These are phyloP conservation scores for Lasiodiplodia hormozganensis DNA, from an alignment of 2,329 filamentous ascomycete genomes.

Conservation along the genomic window DNA sequence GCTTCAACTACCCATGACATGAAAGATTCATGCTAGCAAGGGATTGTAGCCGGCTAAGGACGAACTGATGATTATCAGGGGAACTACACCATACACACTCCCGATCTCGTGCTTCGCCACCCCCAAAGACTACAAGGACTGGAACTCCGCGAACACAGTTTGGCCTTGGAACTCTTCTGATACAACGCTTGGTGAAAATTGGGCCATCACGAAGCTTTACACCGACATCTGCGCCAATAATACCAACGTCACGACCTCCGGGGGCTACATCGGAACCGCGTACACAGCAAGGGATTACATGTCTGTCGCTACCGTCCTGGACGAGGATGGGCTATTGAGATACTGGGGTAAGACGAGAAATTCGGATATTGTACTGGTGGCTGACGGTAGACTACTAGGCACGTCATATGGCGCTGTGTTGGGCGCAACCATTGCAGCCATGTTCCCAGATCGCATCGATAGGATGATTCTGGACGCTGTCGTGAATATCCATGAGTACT, in stretches of 20 bases:
- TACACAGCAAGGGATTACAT: constrained; percentile 56
- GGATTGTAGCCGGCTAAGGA: no score
- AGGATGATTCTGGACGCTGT: constrained; percentile 53
- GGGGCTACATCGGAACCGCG: constrained; percentile 50
- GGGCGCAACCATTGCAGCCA: constrained; percentile 54
- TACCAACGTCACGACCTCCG: constrained; percentile 38
- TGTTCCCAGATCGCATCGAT: constrained; percentile 54
- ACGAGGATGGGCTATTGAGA: constrained; percentile 47
- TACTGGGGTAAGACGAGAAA: constrained; percentile 27
- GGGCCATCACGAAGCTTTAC: constrained; percentile 26
- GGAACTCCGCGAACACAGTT: not conserved
- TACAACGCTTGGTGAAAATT: constrained; percentile 29
- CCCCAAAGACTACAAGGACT: no score
- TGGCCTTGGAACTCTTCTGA: constrained; percentile 28
- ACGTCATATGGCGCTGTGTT: constrained; percentile 56
- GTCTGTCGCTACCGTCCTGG: constrained; percentile 52
- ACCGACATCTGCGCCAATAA: constrained; percentile 28
- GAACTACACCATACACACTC: no score
- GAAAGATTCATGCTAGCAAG: no score
- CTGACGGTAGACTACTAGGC: constrained; percentile 30
- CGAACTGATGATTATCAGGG: not conserved
- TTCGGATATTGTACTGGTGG: no score
- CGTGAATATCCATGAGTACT: constrained; percentile 54
- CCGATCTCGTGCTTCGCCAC: no score
- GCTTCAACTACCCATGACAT: no score